phyloP scores from a whole-genome alignment of 768 basidiomycete species.

The Daedaleopsis nitida region DNA sequence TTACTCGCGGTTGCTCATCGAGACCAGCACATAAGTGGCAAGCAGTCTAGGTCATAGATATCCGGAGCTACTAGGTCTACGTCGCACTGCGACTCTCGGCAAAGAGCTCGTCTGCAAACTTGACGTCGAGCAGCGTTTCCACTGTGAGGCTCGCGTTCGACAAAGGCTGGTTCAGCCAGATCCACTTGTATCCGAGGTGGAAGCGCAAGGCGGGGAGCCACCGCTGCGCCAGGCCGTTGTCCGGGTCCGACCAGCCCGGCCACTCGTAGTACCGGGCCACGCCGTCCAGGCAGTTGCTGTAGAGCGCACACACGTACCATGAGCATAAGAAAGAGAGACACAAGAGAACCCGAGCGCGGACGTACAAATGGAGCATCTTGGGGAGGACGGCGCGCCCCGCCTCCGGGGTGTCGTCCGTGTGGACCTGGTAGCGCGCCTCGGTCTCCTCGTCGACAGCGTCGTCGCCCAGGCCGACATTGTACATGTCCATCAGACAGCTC shows the following conservation, averaged over 20 bases:
- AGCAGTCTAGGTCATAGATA: no score
- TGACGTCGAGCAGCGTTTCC: conserved; percentile 35
- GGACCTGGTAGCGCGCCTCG: conserved; percentile 38
- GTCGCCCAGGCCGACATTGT: conserved; percentile 44
- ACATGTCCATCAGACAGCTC: conserved; percentile 50
- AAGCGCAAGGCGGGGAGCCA: conserved; percentile 49
- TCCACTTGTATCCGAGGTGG: conserved; percentile 52
- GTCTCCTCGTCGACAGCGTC: conserved; percentile 38
- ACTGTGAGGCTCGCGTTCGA: conserved; percentile 33
- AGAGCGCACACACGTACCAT: conserved; percentile 23
- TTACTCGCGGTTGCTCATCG: no score
- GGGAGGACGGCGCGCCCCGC: conserved; percentile 45
- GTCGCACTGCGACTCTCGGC: conserved; percentile 1
- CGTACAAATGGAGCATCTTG: conserved; percentile 54
- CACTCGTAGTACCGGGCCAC: conserved; percentile 45
- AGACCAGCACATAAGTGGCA: no score
- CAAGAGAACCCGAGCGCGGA: no score
- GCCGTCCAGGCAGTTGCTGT: conserved; percentile 47
- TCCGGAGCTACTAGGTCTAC: no score
- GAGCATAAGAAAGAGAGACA: neutral
- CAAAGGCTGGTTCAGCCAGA: conserved; percentile 45
- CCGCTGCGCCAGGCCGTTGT: conserved; percentile 38
- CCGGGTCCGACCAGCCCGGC: conserved; percentile 48
- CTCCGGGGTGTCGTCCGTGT: conserved; percentile 41
- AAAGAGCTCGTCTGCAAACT: conserved; percentile 44